A percentile compares a stretch with the other conserved stretches of the same genome.
These are phyloP conservation scores for Sporobolomyces phaffii DNA, from an alignment of 768 basidiomycete species.

Conservation along the genomic window DNA sequence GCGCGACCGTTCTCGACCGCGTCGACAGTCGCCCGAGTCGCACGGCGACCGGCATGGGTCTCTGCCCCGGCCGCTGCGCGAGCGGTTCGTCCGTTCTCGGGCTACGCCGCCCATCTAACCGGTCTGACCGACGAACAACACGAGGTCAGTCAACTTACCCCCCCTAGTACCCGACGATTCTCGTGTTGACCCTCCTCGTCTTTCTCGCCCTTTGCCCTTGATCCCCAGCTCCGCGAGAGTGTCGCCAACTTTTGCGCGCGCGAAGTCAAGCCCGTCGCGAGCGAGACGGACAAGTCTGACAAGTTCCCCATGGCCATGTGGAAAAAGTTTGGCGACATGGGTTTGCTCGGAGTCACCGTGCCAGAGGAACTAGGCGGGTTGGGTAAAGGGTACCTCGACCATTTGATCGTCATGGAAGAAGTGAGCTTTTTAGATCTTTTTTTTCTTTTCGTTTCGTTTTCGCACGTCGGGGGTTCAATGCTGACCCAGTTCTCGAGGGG, in stretches of 20 bases:
- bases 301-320: conserved; percentile 72
- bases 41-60: background rate
- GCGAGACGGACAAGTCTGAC: conserved; percentile 78
- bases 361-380: conserved; percentile 74
- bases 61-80: background rate
- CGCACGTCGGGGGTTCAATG: too few species aligned
- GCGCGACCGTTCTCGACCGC: background rate
- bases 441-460: too few species aligned
- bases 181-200: too few species aligned
- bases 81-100: conserved; percentile 41
- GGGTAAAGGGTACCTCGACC: conserved; percentile 63
- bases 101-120: conserved; percentile 66
- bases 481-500: too few species aligned
- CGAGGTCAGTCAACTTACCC: conserved; percentile 53
- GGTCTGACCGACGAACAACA: conserved; percentile 72
- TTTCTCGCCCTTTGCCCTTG: conserved; percentile 33
- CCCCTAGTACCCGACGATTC: conserved; percentile 4
- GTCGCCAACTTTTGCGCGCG: conserved; percentile 71
- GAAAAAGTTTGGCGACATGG: conserved; percentile 86
- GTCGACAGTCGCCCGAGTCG: background rate
- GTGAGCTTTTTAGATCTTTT: background rate
- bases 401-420: conserved; percentile 75
- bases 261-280: conserved; percentile 78
- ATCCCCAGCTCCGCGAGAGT: conserved; percentile 66
- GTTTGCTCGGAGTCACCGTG: conserved; percentile 68